Evolutionary conservation across 1,284 basidiomycete genomes (phyloP).

Genomic region (Bjerkandera adusta): DNA sequence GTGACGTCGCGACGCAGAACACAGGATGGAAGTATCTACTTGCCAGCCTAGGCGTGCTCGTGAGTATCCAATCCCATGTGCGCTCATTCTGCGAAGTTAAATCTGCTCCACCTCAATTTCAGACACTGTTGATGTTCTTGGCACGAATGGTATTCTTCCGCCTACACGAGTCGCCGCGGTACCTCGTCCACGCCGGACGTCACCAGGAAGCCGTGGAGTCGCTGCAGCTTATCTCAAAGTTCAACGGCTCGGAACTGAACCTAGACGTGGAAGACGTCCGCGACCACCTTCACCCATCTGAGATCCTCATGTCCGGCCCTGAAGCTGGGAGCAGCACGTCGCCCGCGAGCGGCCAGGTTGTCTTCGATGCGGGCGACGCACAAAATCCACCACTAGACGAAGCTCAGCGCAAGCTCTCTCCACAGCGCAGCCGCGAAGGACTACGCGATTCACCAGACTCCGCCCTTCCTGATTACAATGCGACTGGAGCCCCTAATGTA

Average conservation of each 20-base stretch:
- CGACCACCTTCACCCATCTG: slow-evolving; percentile 36
- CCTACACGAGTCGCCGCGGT: slow-evolving; percentile 91
- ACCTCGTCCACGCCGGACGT: slow-evolving; percentile 82
- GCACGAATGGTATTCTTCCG: slow-evolving; percentile 88
- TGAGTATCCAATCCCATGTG: slow-evolving; percentile 35
- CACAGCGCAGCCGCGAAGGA: slow-evolving; percentile 20
- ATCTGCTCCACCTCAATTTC: not conserved
- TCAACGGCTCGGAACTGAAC: slow-evolving; percentile 73
- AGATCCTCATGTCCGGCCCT: slow-evolving; percentile 6
- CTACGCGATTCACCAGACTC: slow-evolving; percentile 20
- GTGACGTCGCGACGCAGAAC: slow-evolving; percentile 70
- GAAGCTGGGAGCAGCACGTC: not conserved
- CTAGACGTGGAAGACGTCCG: slow-evolving; percentile 74
- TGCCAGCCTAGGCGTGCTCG: slow-evolving; percentile 66
- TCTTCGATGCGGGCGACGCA: slow-evolving; percentile 5
- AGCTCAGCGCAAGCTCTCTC: slow-evolving; percentile 8
- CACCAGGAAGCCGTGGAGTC: slow-evolving; percentile 80
- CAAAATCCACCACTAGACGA: not conserved
- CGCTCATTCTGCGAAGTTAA: not conserved
- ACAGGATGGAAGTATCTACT: slow-evolving; percentile 87
- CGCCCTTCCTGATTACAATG: slow-evolving; percentile 35
- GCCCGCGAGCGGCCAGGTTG: not conserved
- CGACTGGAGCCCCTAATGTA: slow-evolving; percentile 39
- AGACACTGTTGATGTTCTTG: slow-evolving; percentile 88
- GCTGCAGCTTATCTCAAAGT: slow-evolving; percentile 79